phyloP scores from a whole-genome alignment of 768 basidiomycete species.

The Leucosporidium scottii region DNA sequence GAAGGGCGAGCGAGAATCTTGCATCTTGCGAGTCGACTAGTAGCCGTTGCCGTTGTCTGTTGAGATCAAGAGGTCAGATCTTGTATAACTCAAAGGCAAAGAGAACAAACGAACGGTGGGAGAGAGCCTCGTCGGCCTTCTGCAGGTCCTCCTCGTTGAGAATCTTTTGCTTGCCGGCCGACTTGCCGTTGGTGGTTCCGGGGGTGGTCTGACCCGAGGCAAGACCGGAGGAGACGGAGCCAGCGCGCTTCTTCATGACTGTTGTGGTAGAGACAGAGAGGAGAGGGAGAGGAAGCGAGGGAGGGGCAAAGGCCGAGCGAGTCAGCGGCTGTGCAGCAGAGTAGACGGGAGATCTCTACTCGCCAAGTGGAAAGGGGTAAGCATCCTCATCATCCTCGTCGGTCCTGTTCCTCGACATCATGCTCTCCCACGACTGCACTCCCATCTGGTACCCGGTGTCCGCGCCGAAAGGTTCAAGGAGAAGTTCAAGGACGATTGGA shows the following conservation, averaged over 20 bases:
- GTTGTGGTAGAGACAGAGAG: conserved; percentile 53
- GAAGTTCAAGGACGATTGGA: no score
- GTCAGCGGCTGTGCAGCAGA: not conserved
- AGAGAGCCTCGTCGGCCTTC: conserved; percentile 78
- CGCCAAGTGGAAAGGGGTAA: conserved; percentile 51
- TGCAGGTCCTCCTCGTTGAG: conserved; percentile 80
- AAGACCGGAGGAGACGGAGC: conserved; percentile 51
- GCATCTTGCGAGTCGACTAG: no score
- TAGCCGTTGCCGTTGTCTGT: no score
- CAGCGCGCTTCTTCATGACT: conserved; percentile 63
- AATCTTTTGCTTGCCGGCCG: conserved; percentile 47
- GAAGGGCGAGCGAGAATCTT: no score
- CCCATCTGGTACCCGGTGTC: no score
- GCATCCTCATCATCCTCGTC: conserved; percentile 80
- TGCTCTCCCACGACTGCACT: conserved; percentile 22
- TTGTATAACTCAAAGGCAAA: no score
- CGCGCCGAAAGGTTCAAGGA: no score
- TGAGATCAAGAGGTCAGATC: no score
- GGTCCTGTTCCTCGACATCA: conserved; percentile 30
- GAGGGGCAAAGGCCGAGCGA: not conserved
- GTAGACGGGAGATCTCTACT: not conserved
- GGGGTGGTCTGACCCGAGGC: conserved; percentile 66
- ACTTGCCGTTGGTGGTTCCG: conserved; percentile 19
- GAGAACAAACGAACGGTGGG: conserved; percentile 26
- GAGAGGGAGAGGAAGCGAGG: no score